Evolutionary conservation across 495 filamentous ascomycete genomes (phyloP), one percentile per base, ranked within the genome.

Genomic region (Zalerion maritima): DNA sequence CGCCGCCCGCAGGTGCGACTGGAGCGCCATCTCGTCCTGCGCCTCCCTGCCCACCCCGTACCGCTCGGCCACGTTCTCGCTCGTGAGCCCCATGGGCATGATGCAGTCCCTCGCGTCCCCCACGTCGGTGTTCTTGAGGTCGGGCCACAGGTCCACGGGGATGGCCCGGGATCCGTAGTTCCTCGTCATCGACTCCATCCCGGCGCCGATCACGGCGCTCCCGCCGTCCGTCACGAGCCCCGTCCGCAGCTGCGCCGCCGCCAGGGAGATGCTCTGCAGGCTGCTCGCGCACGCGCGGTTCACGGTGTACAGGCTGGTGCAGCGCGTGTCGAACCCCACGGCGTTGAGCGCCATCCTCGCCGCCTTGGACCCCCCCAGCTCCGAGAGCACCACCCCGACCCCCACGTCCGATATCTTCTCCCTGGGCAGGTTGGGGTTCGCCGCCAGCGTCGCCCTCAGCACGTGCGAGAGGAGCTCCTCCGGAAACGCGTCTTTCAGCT

Each of bases 1-100:
- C 0, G 70, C 58, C 0, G 86, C 86, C 34, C 80, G 67, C 26
- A 53, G 49, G 48, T 93, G 86, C 10, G 70, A 78, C 36, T 64
- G 59, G 13, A 73, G 78, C 0, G 84, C 82, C 34, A 93, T 85
- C 4, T 58, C 73, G 48, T 94, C 86, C 58, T 92, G 84, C 35
- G 86, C 83, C 3, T 51, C 60, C 12, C 86, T 52, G 6, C 50
- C 58, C n/a, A 94, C 64, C 4, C 70, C 70, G 40, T 92, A 86
- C 27, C 85, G 59, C 37, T 57, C 53, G 0, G 85, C 81, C 6
- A 94, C 84, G 41, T 93, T 93, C 63, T 94, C 86, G 14, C 71
- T 71, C n/a, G 86, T 94, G 24, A 87, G 45, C 1, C 86, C 85
- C 86, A 94, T 94, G 32, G 73, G 71, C 85, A 91, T 89, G 43